phyloP scores from a whole-genome alignment of 768 basidiomycete genomes.

The Crassisporium funariophilum region DNA sequence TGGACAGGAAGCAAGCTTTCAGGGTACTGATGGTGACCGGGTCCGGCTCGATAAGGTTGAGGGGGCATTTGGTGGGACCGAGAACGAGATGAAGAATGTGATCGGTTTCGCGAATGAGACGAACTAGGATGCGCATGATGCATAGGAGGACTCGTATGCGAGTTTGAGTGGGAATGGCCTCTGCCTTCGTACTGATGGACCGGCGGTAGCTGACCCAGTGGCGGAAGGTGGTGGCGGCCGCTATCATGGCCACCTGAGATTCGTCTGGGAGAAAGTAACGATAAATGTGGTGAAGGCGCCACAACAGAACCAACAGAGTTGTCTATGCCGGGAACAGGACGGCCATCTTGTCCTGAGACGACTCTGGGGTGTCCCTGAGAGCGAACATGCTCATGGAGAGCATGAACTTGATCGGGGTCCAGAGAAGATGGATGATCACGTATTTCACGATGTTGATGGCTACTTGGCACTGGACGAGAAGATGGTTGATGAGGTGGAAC shows the following conservation, averaged over 20 bases:
- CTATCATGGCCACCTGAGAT: constrained; percentile 43
- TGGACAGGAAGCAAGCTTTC: constrained; percentile 47
- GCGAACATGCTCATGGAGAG: constrained; percentile 51
- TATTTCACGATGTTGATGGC: constrained; percentile 36
- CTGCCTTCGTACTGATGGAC: constrained; percentile 34
- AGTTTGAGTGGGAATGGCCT: constrained; percentile 26
- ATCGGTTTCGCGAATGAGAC: constrained; percentile 48
- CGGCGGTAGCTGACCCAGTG: constrained; percentile 48
- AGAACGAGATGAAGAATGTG: constrained; percentile 54
- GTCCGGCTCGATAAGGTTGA: constrained; percentile 38
- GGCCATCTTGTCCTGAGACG: constrained; percentile 48
- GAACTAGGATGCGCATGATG: constrained; percentile 44
- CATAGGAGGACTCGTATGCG: constrained; percentile 42
- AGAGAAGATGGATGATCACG: constrained; percentile 44
- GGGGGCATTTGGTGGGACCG: constrained; percentile 44
- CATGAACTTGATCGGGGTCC: constrained; percentile 43
- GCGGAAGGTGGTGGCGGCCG: constrained; percentile 47
- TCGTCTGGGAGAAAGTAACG: constrained; percentile 46
- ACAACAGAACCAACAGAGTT: constrained; percentile 46
- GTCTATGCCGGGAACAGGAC: constrained; percentile 48
- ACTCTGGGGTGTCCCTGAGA: constrained; percentile 50
- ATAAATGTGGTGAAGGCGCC: constrained; percentile 44
- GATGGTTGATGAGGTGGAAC: constrained; percentile 37
- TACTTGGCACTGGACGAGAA: constrained; percentile 30
- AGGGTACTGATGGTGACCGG: constrained; percentile 48